These are phyloP conservation scores for Candida mattraensis DNA, from an alignment of 805 yeast species.

Conservation along the genomic window DNA sequence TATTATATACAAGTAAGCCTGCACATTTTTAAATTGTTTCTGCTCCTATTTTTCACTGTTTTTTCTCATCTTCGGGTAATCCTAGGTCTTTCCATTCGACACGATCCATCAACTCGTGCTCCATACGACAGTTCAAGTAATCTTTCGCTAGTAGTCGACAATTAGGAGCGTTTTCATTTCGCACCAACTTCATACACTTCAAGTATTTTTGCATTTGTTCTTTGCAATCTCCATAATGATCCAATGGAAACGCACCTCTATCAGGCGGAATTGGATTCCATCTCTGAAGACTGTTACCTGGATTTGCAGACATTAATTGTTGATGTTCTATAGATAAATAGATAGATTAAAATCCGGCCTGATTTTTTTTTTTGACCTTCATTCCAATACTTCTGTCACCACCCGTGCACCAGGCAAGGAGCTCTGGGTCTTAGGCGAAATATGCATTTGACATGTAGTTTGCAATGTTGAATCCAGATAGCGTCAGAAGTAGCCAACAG, in stretches of 20 bases:
- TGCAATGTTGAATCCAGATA: conserved; percentile 74
- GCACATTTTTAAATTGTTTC: too few species aligned
- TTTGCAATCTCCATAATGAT: conserved; percentile 82
- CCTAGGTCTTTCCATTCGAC: conserved; percentile 39
- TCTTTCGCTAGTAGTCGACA: conserved; percentile 82
- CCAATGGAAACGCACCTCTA: conserved; percentile 93
- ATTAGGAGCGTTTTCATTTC: conserved; percentile 86
- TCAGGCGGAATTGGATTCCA: conserved; percentile 92
- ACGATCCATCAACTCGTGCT: conserved; percentile 47
- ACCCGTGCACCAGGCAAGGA: conserved; percentile 17
- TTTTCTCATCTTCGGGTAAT: conserved; percentile 31
- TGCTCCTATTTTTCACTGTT: too few species aligned
- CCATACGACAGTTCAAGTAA: conserved; percentile 88
- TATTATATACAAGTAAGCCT: neutral
- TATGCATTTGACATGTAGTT: conserved; percentile 52
- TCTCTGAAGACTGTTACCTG: conserved; percentile 45
- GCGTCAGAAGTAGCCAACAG: conserved; percentile 55
- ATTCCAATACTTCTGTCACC: too few species aligned
- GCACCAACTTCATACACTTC: conserved; percentile 72
- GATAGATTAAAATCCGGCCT: neutral
- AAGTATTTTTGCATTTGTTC: conserved; percentile 73
- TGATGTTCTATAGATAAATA: neutral
- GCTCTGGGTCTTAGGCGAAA: conserved; percentile 29
- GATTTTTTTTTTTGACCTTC: neutral
- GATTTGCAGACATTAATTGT: conserved; percentile 39